Conservation (phyloP, 169 alveolate species). For the Plasmodium fragile region DNA sequence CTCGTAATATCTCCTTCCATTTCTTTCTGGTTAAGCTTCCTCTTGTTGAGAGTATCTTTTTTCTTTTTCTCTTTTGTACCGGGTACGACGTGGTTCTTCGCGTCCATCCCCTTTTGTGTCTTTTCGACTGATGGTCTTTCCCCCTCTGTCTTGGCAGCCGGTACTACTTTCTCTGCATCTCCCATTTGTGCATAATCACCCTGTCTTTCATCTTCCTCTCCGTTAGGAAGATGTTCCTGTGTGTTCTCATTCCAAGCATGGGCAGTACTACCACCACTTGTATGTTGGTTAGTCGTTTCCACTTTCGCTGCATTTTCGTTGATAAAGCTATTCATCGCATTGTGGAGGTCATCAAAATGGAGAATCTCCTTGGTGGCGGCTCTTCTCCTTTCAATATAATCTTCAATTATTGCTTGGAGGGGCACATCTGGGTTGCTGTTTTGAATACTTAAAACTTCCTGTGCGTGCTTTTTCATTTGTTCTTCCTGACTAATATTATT, state of each 20-base stretch:
- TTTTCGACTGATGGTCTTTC: background rate
- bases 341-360: background rate
- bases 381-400: background rate
- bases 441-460: background rate
- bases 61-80: constrained; percentile 6
- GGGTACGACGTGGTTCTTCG: background rate
- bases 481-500: background rate
- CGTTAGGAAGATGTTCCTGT: background rate
- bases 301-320: background rate
- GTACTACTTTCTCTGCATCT: background rate
- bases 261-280: background rate
- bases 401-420: background rate
- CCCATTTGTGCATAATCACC: background rate
- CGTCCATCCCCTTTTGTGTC: background rate
- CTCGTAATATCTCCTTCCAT: constrained; percentile 19
- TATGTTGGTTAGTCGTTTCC: background rate
- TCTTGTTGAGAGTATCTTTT: constrained; percentile 12
- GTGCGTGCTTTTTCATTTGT: background rate
- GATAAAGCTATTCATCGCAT: background rate
- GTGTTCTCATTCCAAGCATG: background rate
- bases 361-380: background rate
- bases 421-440: background rate
- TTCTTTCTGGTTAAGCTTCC: background rate
- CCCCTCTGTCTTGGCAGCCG: background rate
- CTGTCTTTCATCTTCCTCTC: background rate